Base-by-base conservation (phyloP, 73 alveolate genomes). In the Paramecium bursaria region DNA sequence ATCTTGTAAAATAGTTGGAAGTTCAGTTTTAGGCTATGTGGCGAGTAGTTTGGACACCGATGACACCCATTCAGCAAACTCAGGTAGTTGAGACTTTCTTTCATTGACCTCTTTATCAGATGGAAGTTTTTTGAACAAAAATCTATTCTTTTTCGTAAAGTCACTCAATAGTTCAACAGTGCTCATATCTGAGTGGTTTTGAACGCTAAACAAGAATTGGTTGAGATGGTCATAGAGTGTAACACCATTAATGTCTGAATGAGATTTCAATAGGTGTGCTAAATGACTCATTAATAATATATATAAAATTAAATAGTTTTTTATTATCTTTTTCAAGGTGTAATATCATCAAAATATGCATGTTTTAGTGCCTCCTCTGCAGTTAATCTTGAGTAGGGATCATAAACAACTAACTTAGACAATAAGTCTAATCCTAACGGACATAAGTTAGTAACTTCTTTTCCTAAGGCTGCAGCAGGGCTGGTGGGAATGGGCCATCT, bases 311-410 rank as follows among this genome's bases (percentile, higher is more conserved):
- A 57, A 35, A 39, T 57, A 67, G 82, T 67, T 67, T 39, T 67
- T 67, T 27, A 67, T n/a, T n/a, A n/a, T n/a, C n/a, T n/a, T n/a
- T n/a, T n/a, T n/a, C n/a, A n/a, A n/a, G n/a, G n/a, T n/a, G n/a
- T n/a, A n/a, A n/a, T 21, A 35, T 67, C 82, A 44, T 61, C 86
- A 57, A 92, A 92, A 55, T 88, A 92, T 1, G 94, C 93, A 55
- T 93, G 98, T 15, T 74, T 52, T 19, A 93, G 73, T 9, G 98
- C 98, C 44, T 88, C 93, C 74, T 87, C 87, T 46, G 98, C 95
- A 15, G 94, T 85, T 13, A 93, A 88, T 86, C 98, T 91, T 67
- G 90, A 67, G 46, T 86, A 49, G 17, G 98, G 98, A 61, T 90
- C 94, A 15, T 87, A 75, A 19, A 67, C 75, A 30, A 86, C 88